phyloP scores from a whole-genome alignment of 192 early-diverging fungal genomes.

The Allomyces javanicus region DNA sequence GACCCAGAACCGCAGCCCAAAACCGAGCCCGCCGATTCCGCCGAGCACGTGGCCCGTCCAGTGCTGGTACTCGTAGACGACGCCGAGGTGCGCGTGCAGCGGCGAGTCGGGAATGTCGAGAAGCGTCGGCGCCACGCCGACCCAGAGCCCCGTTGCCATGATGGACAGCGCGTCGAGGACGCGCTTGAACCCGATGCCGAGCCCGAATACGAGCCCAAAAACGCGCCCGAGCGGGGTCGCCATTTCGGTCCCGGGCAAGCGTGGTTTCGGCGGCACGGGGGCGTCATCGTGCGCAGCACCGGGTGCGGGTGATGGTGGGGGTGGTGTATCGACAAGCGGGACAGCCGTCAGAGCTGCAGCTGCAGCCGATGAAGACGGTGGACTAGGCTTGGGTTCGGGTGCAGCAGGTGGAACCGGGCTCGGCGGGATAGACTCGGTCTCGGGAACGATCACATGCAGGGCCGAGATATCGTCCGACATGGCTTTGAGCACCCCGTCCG shows the following conservation, averaged over 20 bases:
- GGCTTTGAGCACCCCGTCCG: not conserved
- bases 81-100: not conserved
- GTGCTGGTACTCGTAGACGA: not conserved
- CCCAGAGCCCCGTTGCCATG: not conserved
- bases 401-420: no score
- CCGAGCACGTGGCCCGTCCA: not conserved
- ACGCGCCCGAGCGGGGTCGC: not conserved
- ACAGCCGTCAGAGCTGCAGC: not conserved
- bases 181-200: not conserved
- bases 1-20: not conserved
- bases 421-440: no score
- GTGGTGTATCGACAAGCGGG: no score
- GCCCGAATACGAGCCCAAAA: not conserved
- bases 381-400: no score
- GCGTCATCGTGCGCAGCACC: not conserved
- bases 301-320: no score
- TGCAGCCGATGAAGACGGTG: no score
- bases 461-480: not conserved
- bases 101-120: not conserved
- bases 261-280: not conserved
- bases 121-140: not conserved
- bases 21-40: not conserved
- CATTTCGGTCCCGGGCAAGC: not conserved
- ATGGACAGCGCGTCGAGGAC: not conserved
- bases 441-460: not conserved